Conservation (phyloP, 2,329 filamentous ascomycete species). For the Ustulina deusta region DNA sequence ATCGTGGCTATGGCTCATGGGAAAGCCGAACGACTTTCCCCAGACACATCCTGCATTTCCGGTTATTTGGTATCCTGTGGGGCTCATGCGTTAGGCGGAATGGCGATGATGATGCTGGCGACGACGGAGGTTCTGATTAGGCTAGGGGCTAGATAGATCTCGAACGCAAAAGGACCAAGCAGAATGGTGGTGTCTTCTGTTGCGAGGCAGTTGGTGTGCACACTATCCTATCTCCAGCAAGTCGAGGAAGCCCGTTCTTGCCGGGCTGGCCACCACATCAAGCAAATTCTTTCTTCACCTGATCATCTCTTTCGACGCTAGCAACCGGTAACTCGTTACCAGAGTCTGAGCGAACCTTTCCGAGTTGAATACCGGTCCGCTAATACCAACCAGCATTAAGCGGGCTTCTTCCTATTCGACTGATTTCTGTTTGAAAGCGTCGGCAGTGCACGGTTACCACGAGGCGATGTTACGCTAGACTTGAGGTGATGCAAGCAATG, state of each 20-base stretch:
- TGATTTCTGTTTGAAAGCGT: slow-evolving; percentile 7
- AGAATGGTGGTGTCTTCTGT: background rate
- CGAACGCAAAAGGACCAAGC: background rate
- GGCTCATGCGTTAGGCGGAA: slow-evolving; percentile 10
- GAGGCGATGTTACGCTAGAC: slow-evolving; percentile 16
- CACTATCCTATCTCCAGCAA: background rate
- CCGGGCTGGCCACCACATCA: slow-evolving; percentile 8
- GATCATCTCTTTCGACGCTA: slow-evolving; percentile 3
- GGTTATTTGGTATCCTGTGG: slow-evolving; percentile 32
- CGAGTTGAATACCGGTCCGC: background rate
- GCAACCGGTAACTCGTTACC: background rate
- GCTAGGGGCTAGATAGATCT: slow-evolving; percentile 3
- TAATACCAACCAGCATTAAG: slow-evolving; percentile 4
- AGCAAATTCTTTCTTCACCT: slow-evolving; percentile 6
- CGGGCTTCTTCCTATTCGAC: slow-evolving; percentile 14
- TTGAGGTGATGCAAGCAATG: slow-evolving; percentile 28
- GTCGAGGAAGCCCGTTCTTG: slow-evolving; percentile 7
- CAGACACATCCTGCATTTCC: slow-evolving; percentile 23
- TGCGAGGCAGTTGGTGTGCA: background rate
- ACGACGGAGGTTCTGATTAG: slow-evolving; percentile 1
- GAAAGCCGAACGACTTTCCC: slow-evolving; percentile 8
- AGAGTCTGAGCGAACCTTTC: slow-evolving; percentile 7
- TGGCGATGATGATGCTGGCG: slow-evolving; percentile 23
- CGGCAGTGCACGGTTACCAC: slow-evolving; percentile 1
- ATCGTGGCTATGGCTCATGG: slow-evolving; percentile 28